These are phyloP conservation scores for Protomyces arabidopsidicola DNA, from an alignment of 1,139 yeast genomes.

Conservation along the genomic window DNA sequence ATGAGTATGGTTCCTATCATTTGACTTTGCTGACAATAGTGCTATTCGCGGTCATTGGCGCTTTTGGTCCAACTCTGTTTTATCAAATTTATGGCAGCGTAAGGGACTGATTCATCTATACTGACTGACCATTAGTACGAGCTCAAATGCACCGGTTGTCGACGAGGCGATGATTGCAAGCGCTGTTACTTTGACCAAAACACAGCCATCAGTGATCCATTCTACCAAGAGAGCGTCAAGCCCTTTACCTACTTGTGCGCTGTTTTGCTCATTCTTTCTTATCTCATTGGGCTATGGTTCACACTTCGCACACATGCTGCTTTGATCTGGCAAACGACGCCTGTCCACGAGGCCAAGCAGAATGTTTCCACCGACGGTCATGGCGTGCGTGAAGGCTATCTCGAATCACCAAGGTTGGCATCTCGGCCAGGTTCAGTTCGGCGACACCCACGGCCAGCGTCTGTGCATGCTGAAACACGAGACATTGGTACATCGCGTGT, in stretches of 20 bases:
- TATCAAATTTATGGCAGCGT: constrained; percentile 80
- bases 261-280: constrained; percentile 70
- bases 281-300: constrained; percentile 85
- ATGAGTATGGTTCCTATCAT: constrained; percentile 63
- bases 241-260: constrained; percentile 86
- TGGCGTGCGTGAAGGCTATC: background rate
- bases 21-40: background rate
- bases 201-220: constrained; percentile 53
- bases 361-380: background rate
- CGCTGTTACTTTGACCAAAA: constrained; percentile 80
- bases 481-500: background rate
- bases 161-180: constrained; percentile 48
- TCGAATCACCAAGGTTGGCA: background rate
- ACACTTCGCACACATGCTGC: constrained; percentile 96
- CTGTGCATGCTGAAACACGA: background rate
- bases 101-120: background rate
- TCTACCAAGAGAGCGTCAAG: constrained; percentile 61
- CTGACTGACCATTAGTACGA: constrained; percentile 46
- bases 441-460: background rate
- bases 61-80: constrained; percentile 89
- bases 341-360: constrained; percentile 41
- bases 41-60: constrained; percentile 65
- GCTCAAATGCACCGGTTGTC: constrained; percentile 58
- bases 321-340: constrained; percentile 73
- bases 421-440: background rate